Percentiles rank a stretch among this genome's conserved stretches.
Evolutionary conservation across 331 rosid species (phyloP).

Genomic region (Malus hybrid): DNA sequence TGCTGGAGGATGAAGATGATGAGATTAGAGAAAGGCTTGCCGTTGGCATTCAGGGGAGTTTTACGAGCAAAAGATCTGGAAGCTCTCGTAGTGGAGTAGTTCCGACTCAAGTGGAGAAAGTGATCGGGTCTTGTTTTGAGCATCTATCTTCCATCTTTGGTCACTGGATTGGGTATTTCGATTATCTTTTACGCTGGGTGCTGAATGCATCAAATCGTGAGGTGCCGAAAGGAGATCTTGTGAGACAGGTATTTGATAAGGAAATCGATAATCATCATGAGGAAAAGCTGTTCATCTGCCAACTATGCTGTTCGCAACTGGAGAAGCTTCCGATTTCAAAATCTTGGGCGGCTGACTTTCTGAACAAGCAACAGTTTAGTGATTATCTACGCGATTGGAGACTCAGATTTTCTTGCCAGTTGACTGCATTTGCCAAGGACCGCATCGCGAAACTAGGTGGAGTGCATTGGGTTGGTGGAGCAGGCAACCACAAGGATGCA

Average conservation of each 20-base stretch:
- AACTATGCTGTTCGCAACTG: slow-evolving; percentile 73
- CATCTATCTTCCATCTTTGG: slow-evolving; percentile 77
- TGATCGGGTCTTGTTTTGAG: slow-evolving; percentile 64
- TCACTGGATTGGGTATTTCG: slow-evolving; percentile 72
- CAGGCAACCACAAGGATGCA: slow-evolving; percentile 92
- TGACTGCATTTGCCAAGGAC: slow-evolving; percentile 48
- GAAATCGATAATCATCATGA: slow-evolving; percentile 94
- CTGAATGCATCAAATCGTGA: slow-evolving; percentile 39
- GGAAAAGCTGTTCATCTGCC: slow-evolving; percentile 82
- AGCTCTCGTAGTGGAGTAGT: slow-evolving; percentile 32
- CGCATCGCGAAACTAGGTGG: slow-evolving; percentile 39
- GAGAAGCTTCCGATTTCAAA: slow-evolving; percentile 53
- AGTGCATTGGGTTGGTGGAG: slow-evolving; percentile 82
- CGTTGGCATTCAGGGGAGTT: slow-evolving; percentile 66
- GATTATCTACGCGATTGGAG: slow-evolving; percentile 48
- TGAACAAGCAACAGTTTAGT: slow-evolving; percentile 31
- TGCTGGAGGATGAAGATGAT: slow-evolving; percentile 94
- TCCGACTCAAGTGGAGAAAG: slow-evolving; percentile 85
- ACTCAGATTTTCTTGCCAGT: slow-evolving; percentile 42
- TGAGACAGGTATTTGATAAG: slow-evolving; percentile 85
- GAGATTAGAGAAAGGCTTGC: slow-evolving; percentile 59
- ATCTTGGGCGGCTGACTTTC: slow-evolving; percentile 21
- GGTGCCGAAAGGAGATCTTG: slow-evolving; percentile 58
- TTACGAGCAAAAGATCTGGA: slow-evolving; percentile 29
- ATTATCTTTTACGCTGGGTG: slow-evolving; percentile 51